These are phyloP conservation scores for Fusarium sp. DNA, from an alignment of 2,329 filamentous ascomycete genomes.

Conservation along the genomic window DNA sequence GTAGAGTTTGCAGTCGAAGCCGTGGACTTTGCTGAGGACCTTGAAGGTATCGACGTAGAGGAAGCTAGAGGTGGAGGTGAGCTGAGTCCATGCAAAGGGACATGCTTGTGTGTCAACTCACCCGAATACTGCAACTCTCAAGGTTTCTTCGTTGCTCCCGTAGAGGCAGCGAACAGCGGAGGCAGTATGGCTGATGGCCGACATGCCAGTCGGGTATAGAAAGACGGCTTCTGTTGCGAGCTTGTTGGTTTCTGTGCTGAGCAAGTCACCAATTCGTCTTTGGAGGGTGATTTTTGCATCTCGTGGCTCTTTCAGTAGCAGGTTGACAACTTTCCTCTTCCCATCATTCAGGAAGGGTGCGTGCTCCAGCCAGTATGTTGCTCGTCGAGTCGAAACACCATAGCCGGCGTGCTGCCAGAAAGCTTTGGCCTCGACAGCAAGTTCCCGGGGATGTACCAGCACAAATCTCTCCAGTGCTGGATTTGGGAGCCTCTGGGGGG, in stretches of 20 bases:
- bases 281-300: conserved; percentile 22
- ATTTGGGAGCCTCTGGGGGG: not conserved
- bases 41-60: conserved; percentile 48
- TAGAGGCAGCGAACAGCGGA: conserved; percentile 14
- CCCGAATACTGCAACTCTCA: conserved; percentile 46
- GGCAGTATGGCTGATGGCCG: conserved; percentile 53
- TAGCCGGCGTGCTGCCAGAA: conserved; percentile 49
- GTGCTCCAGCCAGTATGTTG: conserved; percentile 41
- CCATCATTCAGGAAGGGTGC: conserved; percentile 31
- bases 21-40: conserved; percentile 43
- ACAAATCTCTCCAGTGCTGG: conserved; percentile 22
- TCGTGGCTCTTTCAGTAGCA: conserved; percentile 12
- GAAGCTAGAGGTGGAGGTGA: conserved; percentile 30
- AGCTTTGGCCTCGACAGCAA: conserved; percentile 40
- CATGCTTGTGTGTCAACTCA: conserved; percentile 8
- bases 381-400: conserved; percentile 46
- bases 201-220: conserved; percentile 65
- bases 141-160: not conserved
- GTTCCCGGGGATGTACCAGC: conserved; percentile 14
- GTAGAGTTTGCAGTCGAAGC: conserved; percentile 56
- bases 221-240: conserved; percentile 55
- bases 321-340: not conserved
- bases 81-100: not conserved
- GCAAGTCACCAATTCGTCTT: conserved; percentile 33
- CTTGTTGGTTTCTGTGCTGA: conserved; percentile 24